phyloP scores from a whole-genome alignment of 495 filamentous ascomycete genomes.

The Thozetella sp. region DNA sequence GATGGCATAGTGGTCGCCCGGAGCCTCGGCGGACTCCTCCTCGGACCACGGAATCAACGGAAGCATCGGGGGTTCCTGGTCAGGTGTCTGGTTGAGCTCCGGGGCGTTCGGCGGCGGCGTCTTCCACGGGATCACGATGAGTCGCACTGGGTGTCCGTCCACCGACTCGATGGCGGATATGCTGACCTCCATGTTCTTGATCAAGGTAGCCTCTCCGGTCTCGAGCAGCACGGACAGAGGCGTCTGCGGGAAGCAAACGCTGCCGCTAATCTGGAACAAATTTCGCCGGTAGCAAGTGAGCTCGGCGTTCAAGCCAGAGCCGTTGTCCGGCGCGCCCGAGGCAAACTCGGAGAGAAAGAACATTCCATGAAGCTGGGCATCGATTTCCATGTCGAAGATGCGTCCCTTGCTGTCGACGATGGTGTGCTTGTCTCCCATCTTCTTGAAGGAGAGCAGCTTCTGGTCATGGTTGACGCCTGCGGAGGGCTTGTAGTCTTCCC shows the following conservation, averaged over 20 bases:
- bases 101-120: slow-evolving; percentile 78
- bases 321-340: slow-evolving; percentile 60
- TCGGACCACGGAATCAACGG: slow-evolving; percentile 78
- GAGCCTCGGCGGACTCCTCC: slow-evolving; percentile 57
- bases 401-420: slow-evolving; percentile 56
- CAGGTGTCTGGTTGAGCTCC: slow-evolving; percentile 51
- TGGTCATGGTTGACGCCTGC: slow-evolving; percentile 54
- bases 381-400: slow-evolving; percentile 60
- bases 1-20: slow-evolving; percentile 72
- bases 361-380: slow-evolving; percentile 92
- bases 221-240: slow-evolving; percentile 77
- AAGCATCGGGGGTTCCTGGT: slow-evolving; percentile 63
- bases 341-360: slow-evolving; percentile 93
- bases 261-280: slow-evolving; percentile 89
- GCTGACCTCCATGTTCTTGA: slow-evolving; percentile 78
- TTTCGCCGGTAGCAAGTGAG: slow-evolving; percentile 94
- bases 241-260: slow-evolving; percentile 75
- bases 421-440: slow-evolving; percentile 55
- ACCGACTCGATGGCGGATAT: slow-evolving; percentile 90
- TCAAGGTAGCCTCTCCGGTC: slow-evolving; percentile 77
- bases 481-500: slow-evolving; percentile 51
- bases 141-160: slow-evolving; percentile 83
- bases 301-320: slow-evolving; percentile 69
- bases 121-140: slow-evolving; percentile 96
- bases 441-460: slow-evolving; percentile 55